phyloP scores from a whole-genome alignment of 345 rosid genomes.

The Rhodamnia rubescens region DNA sequence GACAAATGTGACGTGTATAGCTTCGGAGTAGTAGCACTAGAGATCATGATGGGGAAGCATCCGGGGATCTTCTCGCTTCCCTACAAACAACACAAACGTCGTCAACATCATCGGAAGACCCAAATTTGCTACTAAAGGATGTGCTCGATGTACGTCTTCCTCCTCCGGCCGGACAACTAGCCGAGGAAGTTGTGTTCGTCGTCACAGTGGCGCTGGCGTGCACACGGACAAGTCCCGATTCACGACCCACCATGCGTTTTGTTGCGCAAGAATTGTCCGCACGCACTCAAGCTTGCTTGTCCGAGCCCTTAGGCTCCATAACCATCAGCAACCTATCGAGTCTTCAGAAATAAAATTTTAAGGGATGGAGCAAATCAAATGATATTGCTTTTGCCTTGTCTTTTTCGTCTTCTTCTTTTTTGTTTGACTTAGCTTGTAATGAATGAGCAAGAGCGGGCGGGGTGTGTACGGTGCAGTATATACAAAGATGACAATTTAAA shows the following conservation, averaged over 20 bases:
- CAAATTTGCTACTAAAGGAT: slow-evolving; percentile 24
- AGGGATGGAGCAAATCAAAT: background rate
- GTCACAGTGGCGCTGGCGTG: slow-evolving; percentile 37
- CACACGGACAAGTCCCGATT: slow-evolving; percentile 17
- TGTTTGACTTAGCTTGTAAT: background rate
- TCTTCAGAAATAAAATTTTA: slow-evolving; percentile 7
- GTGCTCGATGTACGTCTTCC: slow-evolving; percentile 38
- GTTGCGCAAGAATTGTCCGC: slow-evolving; percentile 53
- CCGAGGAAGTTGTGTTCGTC: slow-evolving; percentile 30
- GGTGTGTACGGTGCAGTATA: accelerated
- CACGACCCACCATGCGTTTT: slow-evolving; percentile 43
- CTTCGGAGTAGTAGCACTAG: slow-evolving; percentile 58
- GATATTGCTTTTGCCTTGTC: background rate
- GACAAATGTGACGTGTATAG: slow-evolving; percentile 52
- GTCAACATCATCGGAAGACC: background rate
- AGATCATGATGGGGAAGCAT: slow-evolving; percentile 58
- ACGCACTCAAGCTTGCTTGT: slow-evolving; percentile 13
- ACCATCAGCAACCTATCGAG: slow-evolving; percentile 18
- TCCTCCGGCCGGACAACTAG: slow-evolving; percentile 29
- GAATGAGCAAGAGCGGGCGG: background rate
- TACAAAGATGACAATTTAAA: background rate
- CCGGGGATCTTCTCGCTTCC: slow-evolving; percentile 46
- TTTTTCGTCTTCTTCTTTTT: accelerated
- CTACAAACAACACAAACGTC: background rate
- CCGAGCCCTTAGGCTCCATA: slow-evolving; percentile 15